phyloP scores from a whole-genome alignment of 257 asterid species.

The Vinca minor region DNA sequence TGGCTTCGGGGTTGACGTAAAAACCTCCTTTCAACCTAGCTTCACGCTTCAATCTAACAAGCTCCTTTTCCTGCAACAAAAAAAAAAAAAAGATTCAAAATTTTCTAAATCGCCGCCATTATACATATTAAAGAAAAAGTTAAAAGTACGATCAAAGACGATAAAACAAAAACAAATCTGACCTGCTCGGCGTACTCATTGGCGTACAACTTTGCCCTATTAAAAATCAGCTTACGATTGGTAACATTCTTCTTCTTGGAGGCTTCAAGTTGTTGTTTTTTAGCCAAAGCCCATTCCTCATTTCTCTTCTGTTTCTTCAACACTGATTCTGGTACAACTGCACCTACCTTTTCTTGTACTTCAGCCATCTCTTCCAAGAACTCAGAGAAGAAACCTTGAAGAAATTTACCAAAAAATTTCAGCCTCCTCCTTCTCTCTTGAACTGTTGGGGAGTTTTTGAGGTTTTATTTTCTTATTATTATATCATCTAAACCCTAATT shows the following conservation, averaged over 20 bases:
- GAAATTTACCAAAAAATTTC: no score
- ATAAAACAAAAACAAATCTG: neutral
- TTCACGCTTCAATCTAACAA: slow-evolving; percentile 58
- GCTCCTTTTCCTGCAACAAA: slow-evolving; percentile 40
- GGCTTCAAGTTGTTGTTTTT: slow-evolving; percentile 36
- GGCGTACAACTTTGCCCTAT: slow-evolving; percentile 38
- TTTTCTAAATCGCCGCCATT: no score
- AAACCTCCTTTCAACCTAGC: slow-evolving; percentile 83
- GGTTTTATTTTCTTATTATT: no score
- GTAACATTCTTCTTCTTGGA: slow-evolving; percentile 44
- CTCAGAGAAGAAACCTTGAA: no score
- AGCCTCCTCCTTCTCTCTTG: no score
- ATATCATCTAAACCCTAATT: no score
- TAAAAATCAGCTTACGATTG: slow-evolving; percentile 43
- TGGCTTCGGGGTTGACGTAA: slow-evolving; percentile 67
- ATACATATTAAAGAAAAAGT: no score
- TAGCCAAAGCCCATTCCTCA: slow-evolving; percentile 56
- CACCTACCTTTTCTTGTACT: slow-evolving; percentile 16
- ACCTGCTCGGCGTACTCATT: slow-evolving; percentile 54
- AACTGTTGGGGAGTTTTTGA: no score
- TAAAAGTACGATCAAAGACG: no score
- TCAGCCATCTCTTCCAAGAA: slow-evolving; percentile 17
- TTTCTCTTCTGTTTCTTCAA: slow-evolving; percentile 65
- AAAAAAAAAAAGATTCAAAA: no score
- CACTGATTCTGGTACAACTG: slow-evolving; percentile 49